Evolutionary conservation across 805 yeast species (phyloP).

Genomic region (Cyberlindnera meyerae): DNA sequence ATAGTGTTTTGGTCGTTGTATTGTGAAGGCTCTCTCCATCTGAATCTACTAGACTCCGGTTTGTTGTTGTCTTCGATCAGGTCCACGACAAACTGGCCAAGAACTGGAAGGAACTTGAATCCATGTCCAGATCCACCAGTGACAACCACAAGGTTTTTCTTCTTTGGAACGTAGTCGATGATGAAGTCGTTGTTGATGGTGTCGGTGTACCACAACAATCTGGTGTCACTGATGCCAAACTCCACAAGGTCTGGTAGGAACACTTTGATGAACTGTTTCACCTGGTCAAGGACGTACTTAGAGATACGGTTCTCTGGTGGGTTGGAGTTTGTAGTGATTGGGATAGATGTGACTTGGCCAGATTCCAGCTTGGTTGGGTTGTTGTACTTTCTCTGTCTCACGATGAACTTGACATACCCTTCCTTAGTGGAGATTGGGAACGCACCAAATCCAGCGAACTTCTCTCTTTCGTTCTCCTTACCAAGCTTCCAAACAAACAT

Average conservation of each 20-base stretch:
- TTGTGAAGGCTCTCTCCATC: slow-evolving; percentile 29
- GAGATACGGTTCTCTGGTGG: slow-evolving; percentile 24
- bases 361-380: slow-evolving; percentile 25
- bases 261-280: slow-evolving; percentile 14
- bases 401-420: slow-evolving; percentile 33
- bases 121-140: slow-evolving; percentile 36
- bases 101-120: slow-evolving; percentile 31
- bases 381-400: slow-evolving; percentile 33
- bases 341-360: slow-evolving; percentile 28
- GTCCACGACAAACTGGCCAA: slow-evolving; percentile 30
- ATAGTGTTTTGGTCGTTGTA: slow-evolving; percentile 25
- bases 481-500: slow-evolving; percentile 32
- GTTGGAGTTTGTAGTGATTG: slow-evolving; percentile 24
- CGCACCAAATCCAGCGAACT: slow-evolving; percentile 29
- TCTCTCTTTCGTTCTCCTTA: slow-evolving; percentile 28
- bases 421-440: slow-evolving; percentile 29
- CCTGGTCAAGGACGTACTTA: slow-evolving; percentile 25
- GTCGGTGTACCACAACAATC: slow-evolving; percentile 37
- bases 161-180: slow-evolving; percentile 25
- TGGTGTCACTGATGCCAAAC: slow-evolving; percentile 16
- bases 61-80: slow-evolving; percentile 30
- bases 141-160: slow-evolving; percentile 26
- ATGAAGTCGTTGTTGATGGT: slow-evolving; percentile 30
- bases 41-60: slow-evolving; percentile 28
- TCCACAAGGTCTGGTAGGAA: slow-evolving; percentile 19